Evolutionary conservation across 2,329 filamentous ascomycete genomes (phyloP).

Genomic region (Tricladium varicosporioides): DNA sequence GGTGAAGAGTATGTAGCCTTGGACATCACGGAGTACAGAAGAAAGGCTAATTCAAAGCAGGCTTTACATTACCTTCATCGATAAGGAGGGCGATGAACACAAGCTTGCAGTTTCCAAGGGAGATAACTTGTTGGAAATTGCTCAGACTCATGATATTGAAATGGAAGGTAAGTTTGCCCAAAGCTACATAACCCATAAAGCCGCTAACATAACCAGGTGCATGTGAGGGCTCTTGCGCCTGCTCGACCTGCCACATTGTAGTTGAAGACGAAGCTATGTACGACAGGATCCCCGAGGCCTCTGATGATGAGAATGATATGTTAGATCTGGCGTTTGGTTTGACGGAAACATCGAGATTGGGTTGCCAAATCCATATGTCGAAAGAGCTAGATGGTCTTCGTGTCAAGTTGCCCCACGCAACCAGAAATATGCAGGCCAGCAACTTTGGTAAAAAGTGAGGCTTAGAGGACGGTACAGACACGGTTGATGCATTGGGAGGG

Average conservation of each 20-base stretch:
- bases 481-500: slow-evolving; percentile 7
- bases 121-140: slow-evolving; percentile 93
- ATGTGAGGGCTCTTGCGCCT: slow-evolving; percentile 80
- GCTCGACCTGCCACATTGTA: slow-evolving; percentile 74
- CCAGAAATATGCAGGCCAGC: slow-evolving; percentile 90
- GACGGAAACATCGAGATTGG: slow-evolving; percentile 61
- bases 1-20: slow-evolving; percentile 75
- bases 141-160: slow-evolving; percentile 89
- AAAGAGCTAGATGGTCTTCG: slow-evolving; percentile 84
- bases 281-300: slow-evolving; percentile 59
- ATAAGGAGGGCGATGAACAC: slow-evolving; percentile 78
- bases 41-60: slow-evolving; percentile 42
- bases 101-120: slow-evolving; percentile 80
- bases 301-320: slow-evolving; percentile 69
- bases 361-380: slow-evolving; percentile 70
- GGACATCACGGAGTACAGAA: not conserved
- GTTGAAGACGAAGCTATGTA: slow-evolving; percentile 62
- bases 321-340: slow-evolving; percentile 72
- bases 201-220: slow-evolving; percentile 53
- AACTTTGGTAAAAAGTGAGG: slow-evolving; percentile 64
- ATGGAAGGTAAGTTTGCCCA: slow-evolving; percentile 81
- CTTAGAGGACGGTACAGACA: slow-evolving; percentile 12
- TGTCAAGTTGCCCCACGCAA: slow-evolving; percentile 88
- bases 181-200: no score
- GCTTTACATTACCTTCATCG: slow-evolving; percentile 86